Evolutionary conservation across 2,329 filamentous ascomycete species (phyloP).

Genomic region (Dichotomopilus funicola): DNA sequence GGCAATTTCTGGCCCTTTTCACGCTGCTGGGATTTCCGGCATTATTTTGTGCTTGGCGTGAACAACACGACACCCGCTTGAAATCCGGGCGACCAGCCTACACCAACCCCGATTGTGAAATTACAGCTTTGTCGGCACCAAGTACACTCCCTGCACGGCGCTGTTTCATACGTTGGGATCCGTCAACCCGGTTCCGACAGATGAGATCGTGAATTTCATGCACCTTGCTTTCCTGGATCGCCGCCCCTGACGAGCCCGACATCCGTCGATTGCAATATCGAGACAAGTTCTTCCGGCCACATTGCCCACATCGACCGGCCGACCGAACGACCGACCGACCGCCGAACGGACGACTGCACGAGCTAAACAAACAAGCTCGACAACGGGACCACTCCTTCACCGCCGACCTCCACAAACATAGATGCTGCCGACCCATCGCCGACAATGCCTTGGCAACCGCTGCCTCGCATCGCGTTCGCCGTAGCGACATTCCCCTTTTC

Average conservation of each 20-base stretch:
- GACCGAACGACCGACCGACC: background rate
- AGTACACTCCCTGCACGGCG: slow-evolving; percentile 3
- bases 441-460: slow-evolving; percentile 90
- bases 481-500: slow-evolving; percentile 93
- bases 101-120: background rate
- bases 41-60: too few species aligned
- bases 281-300: background rate
- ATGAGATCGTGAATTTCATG: background rate
- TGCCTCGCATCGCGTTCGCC: slow-evolving; percentile 95
- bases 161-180: too few species aligned
- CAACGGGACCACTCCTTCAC: background rate
- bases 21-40: too few species aligned
- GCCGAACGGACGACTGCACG: too few species aligned
- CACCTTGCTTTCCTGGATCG: background rate
- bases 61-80: too few species aligned
- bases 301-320: too few species aligned
- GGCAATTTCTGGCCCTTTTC: too few species aligned
- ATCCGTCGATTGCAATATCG: slow-evolving; percentile 8
- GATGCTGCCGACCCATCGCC: slow-evolving; percentile 21
- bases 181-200: background rate
- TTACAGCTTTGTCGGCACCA: background rate
- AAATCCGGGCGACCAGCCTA: too few species aligned
- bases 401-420: slow-evolving; percentile 2
- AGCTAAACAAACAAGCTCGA: background rate
- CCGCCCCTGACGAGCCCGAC: slow-evolving; percentile 9